Evolutionary conservation across 257 asterid species (phyloP), one percentile per base, ranked within the genome.

Genomic region (Fraxinus excelsior): DNA sequence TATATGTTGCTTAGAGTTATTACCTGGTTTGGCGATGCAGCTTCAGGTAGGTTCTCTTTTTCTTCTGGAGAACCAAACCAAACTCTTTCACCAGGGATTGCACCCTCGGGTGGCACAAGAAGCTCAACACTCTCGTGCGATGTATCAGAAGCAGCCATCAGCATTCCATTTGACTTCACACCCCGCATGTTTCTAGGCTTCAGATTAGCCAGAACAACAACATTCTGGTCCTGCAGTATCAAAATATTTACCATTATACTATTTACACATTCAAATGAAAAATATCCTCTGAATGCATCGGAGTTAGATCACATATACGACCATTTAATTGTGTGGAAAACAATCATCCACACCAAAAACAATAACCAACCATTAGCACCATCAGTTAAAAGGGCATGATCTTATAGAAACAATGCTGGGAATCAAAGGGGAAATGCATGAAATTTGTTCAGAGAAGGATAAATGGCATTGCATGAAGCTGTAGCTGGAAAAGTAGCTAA

Each of bases 161-260:
- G 80, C 99, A 95, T 95, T 75, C 99, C 98, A 51, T 23, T 78
- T 29, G 98, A 95, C 83, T 90, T 95, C 67, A 92, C 94, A 31
- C 99, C 98, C 0, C 99, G 96, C 99, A 95, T 95, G 78, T 95
- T 95, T 84, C 99, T 87, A n/a, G 98, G 90, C 92, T 92, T 95
- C 73, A 94, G 88, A 88, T 95, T 95, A 21, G 97, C 97, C 67
- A 94, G 93, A 80, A 95, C 97, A 74, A 95, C 83, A 25, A 95
- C 98, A 77, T 79, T 78, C 83, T 85, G 84, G 62, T 89, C 94
- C 98, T 94, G 92, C 86, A 78, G 38, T 79, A 75, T 67, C 44
- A 67, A 58, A 67, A 51, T 32, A 34, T 62, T 62, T 32, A 28
- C 65, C 26, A 53, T 68, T 21, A 62, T 62, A 62, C 6, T 62